A percentile compares a stretch with the other conserved stretches of the same genome.
These are phyloP conservation scores for Kwoniella dejecticola DNA, from an alignment of 768 basidiomycete species.

Conservation along the genomic window DNA sequence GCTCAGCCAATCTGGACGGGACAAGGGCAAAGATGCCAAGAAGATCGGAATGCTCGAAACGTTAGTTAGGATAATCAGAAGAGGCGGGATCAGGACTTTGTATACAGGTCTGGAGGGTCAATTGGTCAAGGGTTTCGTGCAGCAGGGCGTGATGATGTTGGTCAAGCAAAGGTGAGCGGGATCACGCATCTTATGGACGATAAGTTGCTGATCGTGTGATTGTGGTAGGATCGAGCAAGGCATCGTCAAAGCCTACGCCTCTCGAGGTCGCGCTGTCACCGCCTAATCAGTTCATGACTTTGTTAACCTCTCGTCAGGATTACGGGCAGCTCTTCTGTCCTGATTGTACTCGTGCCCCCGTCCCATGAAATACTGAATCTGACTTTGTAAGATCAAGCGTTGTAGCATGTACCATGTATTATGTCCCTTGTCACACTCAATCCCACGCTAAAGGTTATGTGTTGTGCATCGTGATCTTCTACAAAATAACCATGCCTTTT, in stretches of 20 bases:
- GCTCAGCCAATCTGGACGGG: constrained; percentile 28
- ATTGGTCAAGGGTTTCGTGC: constrained; percentile 43
- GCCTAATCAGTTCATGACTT: no score
- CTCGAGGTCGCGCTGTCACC: constrained; percentile 6
- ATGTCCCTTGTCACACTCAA: no score
- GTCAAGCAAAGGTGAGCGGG: constrained; percentile 46
- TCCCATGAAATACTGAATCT: no score
- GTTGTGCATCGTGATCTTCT: constrained; percentile 14
- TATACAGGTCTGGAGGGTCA: constrained; percentile 47
- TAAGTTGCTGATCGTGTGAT: not conserved
- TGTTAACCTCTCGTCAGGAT: no score
- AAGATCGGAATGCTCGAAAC: constrained; percentile 11
- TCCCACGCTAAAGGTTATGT: not conserved
- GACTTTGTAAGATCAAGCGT: no score
- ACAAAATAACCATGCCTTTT: constrained; percentile 8
- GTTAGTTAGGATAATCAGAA: constrained; percentile 17
- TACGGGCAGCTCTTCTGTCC: no score
- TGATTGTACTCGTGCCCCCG: no score
- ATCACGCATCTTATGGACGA: not conserved
- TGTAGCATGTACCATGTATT: no score
- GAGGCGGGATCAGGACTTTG: constrained; percentile 32
- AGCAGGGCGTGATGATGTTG: constrained; percentile 50
- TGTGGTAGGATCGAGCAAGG: constrained; percentile 37
- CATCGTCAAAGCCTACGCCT: constrained; percentile 26
- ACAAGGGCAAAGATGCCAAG: constrained; percentile 3